These are phyloP conservation scores for Dispira parvispora DNA, from an alignment of 192 early-diverging fungal genomes.

Conservation along the genomic window DNA sequence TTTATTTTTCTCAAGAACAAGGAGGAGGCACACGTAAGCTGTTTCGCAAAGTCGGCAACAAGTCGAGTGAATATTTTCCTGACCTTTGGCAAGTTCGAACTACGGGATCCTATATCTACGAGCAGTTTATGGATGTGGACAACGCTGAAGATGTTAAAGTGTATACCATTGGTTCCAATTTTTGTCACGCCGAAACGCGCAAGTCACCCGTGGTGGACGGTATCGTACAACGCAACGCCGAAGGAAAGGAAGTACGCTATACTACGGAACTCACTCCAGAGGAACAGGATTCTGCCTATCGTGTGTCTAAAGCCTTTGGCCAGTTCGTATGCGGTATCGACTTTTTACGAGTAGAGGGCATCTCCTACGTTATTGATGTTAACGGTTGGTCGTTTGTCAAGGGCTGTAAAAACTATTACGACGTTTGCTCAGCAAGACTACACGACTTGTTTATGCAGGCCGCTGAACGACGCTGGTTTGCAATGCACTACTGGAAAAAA, in stretches of 20 bases:
- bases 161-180: constrained; percentile 82
- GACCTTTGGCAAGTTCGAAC: constrained; percentile 44
- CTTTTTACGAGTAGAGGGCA: constrained; percentile 61
- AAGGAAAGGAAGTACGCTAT: constrained; percentile 95
- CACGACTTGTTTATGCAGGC: constrained; percentile 61
- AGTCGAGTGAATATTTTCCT: constrained; percentile 77
- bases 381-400: constrained; percentile 99
- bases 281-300: constrained; percentile 61
- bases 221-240: constrained; percentile 81
- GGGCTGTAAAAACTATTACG: constrained; percentile 85
- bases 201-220: constrained; percentile 96
- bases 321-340: constrained; percentile 96
- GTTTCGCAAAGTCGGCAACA: constrained; percentile 86
- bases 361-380: constrained; percentile 89
- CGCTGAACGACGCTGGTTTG: constrained; percentile 35
- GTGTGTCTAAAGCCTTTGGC: constrained; percentile 66
- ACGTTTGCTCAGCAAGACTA: constrained; percentile 59
- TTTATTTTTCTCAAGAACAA: constrained; percentile 67
- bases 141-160: constrained; percentile 96
- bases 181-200: constrained; percentile 88
- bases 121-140: constrained; percentile 86
- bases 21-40: constrained; percentile 71
- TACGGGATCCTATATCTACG: constrained; percentile 81
- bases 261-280: constrained; percentile 57
- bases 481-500: constrained; percentile 32